Percentiles rank a stretch among this genome's conserved stretches.
These are phyloP conservation scores for Schizosaccharomyces japonicus DNA, from an alignment of 805 yeast genomes.

Conservation along the genomic window DNA sequence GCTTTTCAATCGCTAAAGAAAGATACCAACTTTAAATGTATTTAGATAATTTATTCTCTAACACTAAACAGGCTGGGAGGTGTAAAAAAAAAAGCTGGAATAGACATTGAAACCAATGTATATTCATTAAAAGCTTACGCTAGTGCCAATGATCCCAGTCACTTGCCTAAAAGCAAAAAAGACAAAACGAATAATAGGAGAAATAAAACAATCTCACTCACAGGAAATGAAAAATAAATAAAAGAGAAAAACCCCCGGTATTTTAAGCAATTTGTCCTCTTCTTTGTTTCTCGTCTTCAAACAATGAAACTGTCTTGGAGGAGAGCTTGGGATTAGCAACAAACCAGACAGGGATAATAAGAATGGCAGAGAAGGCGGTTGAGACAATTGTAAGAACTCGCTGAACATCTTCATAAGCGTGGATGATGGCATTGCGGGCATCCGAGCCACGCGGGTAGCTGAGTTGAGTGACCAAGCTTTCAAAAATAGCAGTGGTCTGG, in stretches of 20 bases:
- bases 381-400: slow-evolving; percentile 8
- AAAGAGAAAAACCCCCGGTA: background rate
- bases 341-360: background rate
- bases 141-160: too few relatives aligned
- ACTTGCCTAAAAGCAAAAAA: too few relatives aligned
- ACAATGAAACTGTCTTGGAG: background rate
- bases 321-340: background rate
- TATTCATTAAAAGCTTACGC: too few relatives aligned
- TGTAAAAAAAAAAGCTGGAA: too few relatives aligned
- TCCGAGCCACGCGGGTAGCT: slow-evolving; percentile 30
- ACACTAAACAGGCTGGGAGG: too few relatives aligned
- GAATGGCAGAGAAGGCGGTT: background rate
- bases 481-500: slow-evolving; percentile 8
- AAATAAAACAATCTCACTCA: too few relatives aligned
- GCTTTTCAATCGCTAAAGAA: too few relatives aligned
- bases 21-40: too few relatives aligned
- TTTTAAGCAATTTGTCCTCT: background rate
- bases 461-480: background rate
- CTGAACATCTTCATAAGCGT: slow-evolving; percentile 11
- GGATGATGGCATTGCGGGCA: slow-evolving; percentile 14
- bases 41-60: too few relatives aligned
- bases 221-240: background rate
- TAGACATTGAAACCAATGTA: too few relatives aligned
- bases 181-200: too few relatives aligned
- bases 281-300: background rate